Base-by-base conservation (phyloP, 148 eudicot genomes). In the Bassia scoparia region DNA sequence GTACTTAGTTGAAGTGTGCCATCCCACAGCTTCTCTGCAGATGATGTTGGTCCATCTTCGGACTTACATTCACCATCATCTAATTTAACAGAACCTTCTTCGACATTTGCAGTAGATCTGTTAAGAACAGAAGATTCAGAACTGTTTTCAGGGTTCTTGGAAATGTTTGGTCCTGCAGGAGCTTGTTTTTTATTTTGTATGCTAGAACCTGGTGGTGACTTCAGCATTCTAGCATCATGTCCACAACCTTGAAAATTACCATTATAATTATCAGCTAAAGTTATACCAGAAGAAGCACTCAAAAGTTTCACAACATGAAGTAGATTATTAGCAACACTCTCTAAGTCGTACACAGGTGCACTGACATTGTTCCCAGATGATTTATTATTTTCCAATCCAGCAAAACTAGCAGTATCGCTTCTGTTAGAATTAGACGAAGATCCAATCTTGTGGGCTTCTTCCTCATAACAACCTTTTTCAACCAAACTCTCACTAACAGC, bases 1-100 rank as follows among this genome's bases (percentile, higher is more conserved):
- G 89, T 84, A 84, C 82, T 84, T 63, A 91, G 82, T 69, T 87
- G 90, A 82, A 91, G 84, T 73, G 85, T 82, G 71, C 97, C 97
- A 41, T 87, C 87, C 97, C 97, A 91, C 33, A 91, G 80, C 86
- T 82, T 80, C 72, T 89, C 90, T 63, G 82, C 73, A 68, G 62
- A 73, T 66, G 73, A 46, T 30, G 80, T 72, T 61, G 68, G 77
- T 73, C 70, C 74, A 76, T 67, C 69, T 61, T 67, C 83, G 54
- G 77, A 59, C 68, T 75, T 82, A 70, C 61, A 59, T 56, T 67
- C 73, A 71, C 84, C 79, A 71, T 85, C 79, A 69, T 81, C 80
- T 71, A 71, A n/a, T 65, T 64, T 76, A 30, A 60, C 41, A 74
- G 77, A 76, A 59, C 66, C 68, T 49, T 27, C 43, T 55, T 82